Conservation (phyloP, 768 basidiomycete species). For the Agrocybe praecox region DNA sequence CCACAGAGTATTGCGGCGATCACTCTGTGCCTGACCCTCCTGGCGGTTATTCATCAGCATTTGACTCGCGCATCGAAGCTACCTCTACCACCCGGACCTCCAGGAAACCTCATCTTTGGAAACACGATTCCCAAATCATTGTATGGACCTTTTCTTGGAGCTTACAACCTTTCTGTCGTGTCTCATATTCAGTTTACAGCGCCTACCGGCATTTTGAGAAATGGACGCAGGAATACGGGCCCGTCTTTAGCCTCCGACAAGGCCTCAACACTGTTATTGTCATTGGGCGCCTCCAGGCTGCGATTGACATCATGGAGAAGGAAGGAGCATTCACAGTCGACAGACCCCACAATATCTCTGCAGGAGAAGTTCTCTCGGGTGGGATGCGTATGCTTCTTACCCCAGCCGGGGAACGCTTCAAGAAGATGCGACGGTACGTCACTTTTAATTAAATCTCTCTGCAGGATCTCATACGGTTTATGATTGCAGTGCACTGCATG, state of each 20-base stretch:
- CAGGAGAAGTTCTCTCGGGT: conserved; percentile 59
- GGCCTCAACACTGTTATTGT: conserved; percentile 48
- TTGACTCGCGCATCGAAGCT: conserved; percentile 19
- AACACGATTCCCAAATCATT: conserved; percentile 41
- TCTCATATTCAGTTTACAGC: conserved; percentile 21
- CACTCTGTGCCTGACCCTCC: conserved; percentile 29
- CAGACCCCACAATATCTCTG: conserved; percentile 56
- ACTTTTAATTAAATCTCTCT: background rate
- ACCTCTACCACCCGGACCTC: conserved; percentile 47
- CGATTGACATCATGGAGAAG: conserved; percentile 68
- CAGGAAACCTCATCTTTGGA: conserved; percentile 41
- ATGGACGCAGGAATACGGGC: conserved; percentile 63
- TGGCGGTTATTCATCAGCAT: conserved; percentile 30
- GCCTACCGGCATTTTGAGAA: conserved; percentile 56
- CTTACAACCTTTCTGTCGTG: background rate
- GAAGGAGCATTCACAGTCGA: conserved; percentile 61
- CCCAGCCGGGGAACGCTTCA: conserved; percentile 58
- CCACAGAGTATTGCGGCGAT: conserved; percentile 32
- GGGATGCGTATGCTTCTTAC: conserved; percentile 61
- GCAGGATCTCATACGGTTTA: background rate
- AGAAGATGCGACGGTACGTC: conserved; percentile 58
- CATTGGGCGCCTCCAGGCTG: conserved; percentile 54
- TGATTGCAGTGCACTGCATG: conserved; percentile 51
- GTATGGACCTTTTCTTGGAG: conserved; percentile 25
- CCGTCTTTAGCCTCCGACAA: conserved; percentile 57